Base-by-base conservation (phyloP, 768 basidiomycete genomes). In the Lyophyllum semitale region DNA sequence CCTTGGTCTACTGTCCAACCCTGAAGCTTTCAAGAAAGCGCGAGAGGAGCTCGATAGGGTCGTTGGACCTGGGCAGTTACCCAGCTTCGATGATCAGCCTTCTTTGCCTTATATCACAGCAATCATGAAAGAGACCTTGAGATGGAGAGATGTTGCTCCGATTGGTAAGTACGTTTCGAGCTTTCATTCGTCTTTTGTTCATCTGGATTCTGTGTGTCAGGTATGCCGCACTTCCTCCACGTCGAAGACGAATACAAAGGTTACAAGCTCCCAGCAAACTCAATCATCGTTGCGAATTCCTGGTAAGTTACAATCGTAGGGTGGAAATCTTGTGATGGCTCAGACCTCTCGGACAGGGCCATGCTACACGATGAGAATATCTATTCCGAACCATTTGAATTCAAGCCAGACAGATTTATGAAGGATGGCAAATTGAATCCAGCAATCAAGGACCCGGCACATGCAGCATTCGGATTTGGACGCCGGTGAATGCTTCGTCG, bases 371-470 rank as follows among this genome's bases (percentile, higher is more conserved):
- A 77, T 23, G 64, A 68, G 50, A 51, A 58, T 9, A 60, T 60
- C 22, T 77, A 75, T 52, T 66, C 70, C 4, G 59, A 72, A 3
- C 70, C 74, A 3, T 47, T 62, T 0, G 41, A 13, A 11, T 76
- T 76, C 61, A 60, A 62, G n/a, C 76, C 75, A 3, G 76, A 73
- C n/a, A 63, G 77, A 7, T 77, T 72, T 55, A 42, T 71, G 64
- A 59, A 75, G 61, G 51, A 67, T 48, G 26, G 59, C 2, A 63
- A 67, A 26, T 37, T 60, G 26, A 55, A 61, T 13, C 51, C 40
- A 7, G 53, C 46, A 11, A 53, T 66, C 11, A 41, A 52, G 11
- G 64, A 70, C 30, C 59, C 62, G 8, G 47, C 58, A 11, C 23
- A 41, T 23, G 50, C 38, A 7, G 60, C 63, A 6, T 67, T 68